phyloP scores from a whole-genome alignment of 2,329 filamentous ascomycete species.

The Colletotrichum sp. region DNA sequence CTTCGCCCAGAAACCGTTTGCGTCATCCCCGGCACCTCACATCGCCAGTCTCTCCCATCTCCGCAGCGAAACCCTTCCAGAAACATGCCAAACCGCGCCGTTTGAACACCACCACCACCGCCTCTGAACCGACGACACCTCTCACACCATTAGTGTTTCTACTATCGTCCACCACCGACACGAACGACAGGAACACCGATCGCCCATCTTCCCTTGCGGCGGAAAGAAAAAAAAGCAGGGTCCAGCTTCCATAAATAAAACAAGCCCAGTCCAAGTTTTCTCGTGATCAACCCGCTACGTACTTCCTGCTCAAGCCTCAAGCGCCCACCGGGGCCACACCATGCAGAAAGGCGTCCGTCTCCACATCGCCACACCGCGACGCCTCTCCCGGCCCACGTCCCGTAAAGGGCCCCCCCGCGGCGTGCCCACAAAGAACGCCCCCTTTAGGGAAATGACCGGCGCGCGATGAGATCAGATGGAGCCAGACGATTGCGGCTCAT shows the following conservation, averaged over 20 bases:
- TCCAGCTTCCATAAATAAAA: slow-evolving; percentile 8
- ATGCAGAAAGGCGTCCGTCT: neutral
- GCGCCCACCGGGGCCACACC: neutral
- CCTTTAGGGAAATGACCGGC: slow-evolving; percentile 1
- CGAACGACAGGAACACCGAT: neutral
- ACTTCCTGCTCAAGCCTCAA: neutral
- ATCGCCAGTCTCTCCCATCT: neutral
- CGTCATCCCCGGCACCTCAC: neutral
- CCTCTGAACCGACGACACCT: neutral
- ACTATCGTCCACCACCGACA: neutral
- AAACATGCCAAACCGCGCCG: neutral
- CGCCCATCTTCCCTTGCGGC: neutral
- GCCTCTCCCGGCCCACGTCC: neutral
- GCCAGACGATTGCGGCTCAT: neutral
- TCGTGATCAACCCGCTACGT: neutral
- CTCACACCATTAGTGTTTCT: neutral
- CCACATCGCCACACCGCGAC: neutral
- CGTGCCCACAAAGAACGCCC: neutral
- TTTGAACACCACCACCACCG: neutral
- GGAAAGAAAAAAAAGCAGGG: slow-evolving; percentile 1
- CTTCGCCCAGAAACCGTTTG: neutral
- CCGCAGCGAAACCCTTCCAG: neutral
- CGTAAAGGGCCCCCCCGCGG: neutral
- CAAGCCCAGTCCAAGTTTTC: neutral
- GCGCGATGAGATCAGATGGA: slow-evolving; percentile 9